phyloP scores from a whole-genome alignment of 2,329 filamentous ascomycete genomes.

The Canariomyces notabilis region DNA sequence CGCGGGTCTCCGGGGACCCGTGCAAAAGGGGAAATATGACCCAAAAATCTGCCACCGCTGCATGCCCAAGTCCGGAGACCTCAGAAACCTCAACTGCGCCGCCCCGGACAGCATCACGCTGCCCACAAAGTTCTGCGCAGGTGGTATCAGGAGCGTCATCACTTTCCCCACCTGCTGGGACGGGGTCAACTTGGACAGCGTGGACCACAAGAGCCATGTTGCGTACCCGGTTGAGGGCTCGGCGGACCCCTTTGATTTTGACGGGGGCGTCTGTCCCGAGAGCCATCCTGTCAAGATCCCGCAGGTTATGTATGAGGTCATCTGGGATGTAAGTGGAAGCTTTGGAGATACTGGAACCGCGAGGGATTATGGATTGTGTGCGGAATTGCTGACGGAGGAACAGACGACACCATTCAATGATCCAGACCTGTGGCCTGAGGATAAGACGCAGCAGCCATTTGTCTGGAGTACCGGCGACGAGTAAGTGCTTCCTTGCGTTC shows the following conservation, averaged over 20 bases:
- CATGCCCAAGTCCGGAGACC: constrained; percentile 28
- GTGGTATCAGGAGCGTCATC: constrained; percentile 39
- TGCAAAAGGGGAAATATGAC: constrained; percentile 30
- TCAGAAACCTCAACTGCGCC: constrained; percentile 35
- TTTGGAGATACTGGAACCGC: too few species aligned
- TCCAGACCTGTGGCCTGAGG: constrained; percentile 32
- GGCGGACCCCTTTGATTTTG: constrained; percentile 19
- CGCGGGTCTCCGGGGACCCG: constrained; percentile 27
- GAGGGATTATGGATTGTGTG: neutral
- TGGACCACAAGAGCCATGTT: constrained; percentile 40
- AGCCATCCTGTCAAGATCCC: constrained; percentile 28
- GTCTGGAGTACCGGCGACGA: constrained; percentile 26
- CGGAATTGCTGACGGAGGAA: too few species aligned
- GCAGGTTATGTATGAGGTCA: constrained; percentile 39
- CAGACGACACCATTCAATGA: constrained; percentile 32
- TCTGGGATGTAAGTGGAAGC: constrained; percentile 33
- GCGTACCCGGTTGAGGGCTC: constrained; percentile 24
- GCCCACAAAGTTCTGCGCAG: constrained; percentile 34
- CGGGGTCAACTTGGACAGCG: constrained; percentile 49
- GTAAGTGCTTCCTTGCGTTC: constrained; percentile 10
- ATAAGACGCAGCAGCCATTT: constrained; percentile 29
- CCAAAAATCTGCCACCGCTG: constrained; percentile 37
- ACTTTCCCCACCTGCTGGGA: constrained; percentile 54
- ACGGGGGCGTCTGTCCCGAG: constrained; percentile 22
- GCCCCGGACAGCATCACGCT: constrained; percentile 35